Evolutionary conservation across 345 rosid genomes (phyloP), one percentile per base, ranked within the genome.

Genomic region (Anastatica hierochuntica): DNA sequence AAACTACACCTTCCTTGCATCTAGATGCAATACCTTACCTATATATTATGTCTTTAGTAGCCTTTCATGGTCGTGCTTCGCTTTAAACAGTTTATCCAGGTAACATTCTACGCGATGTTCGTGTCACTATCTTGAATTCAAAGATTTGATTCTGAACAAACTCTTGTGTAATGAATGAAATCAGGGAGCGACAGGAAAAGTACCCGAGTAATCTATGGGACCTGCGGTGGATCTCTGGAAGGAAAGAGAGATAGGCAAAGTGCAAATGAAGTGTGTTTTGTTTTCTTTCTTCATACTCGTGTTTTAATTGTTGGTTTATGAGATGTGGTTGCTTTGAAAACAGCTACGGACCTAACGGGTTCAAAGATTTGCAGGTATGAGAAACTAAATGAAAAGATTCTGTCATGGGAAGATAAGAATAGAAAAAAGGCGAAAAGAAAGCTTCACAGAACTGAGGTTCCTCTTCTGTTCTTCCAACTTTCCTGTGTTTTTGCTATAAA

Each of bases 401-500:
- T 36, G 41, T 37, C 61, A 33, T 84, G 90, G 90, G 94, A 82
- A 72, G 65, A 66, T 24, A 62, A 71, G 53, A 86, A 74, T 68
- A 84, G 48, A 69, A 48, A 49, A 45, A 79, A 76, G 58, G 80
- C 94, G 46, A 80, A 37, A 62, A 55, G 57, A 43, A 75, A 59
- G 55, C 64, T 78, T 51, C 70, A 72, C 8, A 72, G 39, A 71
- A 55, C 62, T 47, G 89, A 86, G 96, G 97, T 90, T 47, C 8
- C 1, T 41, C 26, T 19, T 29, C 42, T 5, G 51, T 19, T 33
- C 23, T 27, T n/a, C n/a, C n/a, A n/a, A n/a, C n/a, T n/a, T n/a
- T n/a, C n/a, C n/a, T n/a, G n/a, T n/a, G n/a, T n/a, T n/a, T n/a
- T n/a, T n/a, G n/a, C n/a, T n/a, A n/a, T n/a, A n/a, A n/a, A n/a